Conservation (phyloP, 1,284 basidiomycete species). For the Marasmius tenuissimus region DNA sequence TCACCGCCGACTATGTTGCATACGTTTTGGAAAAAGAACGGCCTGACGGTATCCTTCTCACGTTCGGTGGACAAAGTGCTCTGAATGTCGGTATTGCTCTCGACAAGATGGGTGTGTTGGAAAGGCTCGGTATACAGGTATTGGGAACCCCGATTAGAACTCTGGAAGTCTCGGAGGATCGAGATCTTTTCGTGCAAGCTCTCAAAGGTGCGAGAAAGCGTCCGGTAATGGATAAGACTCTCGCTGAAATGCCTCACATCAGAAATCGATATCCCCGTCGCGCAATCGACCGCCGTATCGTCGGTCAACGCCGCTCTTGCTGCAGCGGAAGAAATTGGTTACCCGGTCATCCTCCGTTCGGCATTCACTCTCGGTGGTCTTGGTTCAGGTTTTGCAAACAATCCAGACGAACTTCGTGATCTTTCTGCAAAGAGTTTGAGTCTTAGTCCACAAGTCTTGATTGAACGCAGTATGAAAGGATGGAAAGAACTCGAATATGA, state of each 20-base stretch:
- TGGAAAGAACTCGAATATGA: slow-evolving; percentile 99
- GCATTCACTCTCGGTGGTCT: slow-evolving; percentile 98
- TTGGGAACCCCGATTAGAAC: slow-evolving; percentile 95
- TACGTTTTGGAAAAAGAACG: slow-evolving; percentile 98
- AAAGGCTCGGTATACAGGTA: slow-evolving; percentile 92
- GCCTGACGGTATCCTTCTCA: slow-evolving; percentile 95
- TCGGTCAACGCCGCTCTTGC: slow-evolving; percentile 89
- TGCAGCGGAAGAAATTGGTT: slow-evolving; percentile 91
- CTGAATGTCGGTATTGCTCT: slow-evolving; percentile 98
- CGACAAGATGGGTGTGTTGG: slow-evolving; percentile 96
- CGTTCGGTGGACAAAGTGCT: slow-evolving; percentile 98
- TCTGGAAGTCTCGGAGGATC: slow-evolving; percentile 95
- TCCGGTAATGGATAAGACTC: slow-evolving; percentile 4
- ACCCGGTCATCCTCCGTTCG: slow-evolving; percentile 97
- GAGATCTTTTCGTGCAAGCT: slow-evolving; percentile 96
- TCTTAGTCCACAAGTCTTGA: slow-evolving; percentile 93
- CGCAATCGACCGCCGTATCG: slow-evolving; percentile 97
- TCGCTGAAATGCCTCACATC: slow-evolving; percentile 12
- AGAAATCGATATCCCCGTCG: slow-evolving; percentile 99
- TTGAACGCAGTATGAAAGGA: slow-evolving; percentile 98
- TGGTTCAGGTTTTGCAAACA: slow-evolving; percentile 96
- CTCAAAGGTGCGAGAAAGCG: slow-evolving; percentile 72
- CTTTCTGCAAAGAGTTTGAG: slow-evolving; percentile 90
- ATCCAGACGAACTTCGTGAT: slow-evolving; percentile 94
- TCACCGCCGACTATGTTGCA: slow-evolving; percentile 97